Conservation (phyloP, 441 rosid species). For the Gossypium gossypioides region DNA sequence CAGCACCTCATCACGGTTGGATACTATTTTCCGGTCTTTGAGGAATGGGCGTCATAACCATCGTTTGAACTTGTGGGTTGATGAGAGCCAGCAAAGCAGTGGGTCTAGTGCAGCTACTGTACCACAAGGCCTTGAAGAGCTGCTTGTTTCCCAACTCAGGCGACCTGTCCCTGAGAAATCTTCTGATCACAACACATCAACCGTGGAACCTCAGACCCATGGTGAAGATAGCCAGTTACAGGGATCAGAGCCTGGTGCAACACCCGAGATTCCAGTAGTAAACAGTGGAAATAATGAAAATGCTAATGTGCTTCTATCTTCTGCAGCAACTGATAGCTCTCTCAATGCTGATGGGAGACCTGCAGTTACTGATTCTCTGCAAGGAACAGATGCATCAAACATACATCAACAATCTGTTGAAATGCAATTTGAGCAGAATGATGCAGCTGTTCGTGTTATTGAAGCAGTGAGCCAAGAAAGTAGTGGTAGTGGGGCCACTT, state of each 20-base stretch:
- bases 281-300: conserved; percentile 42
- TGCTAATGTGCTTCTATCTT: conserved; percentile 33
- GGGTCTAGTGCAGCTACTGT: conserved; percentile 65
- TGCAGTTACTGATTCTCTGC: conserved; percentile 39
- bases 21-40: conserved; percentile 81
- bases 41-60: conserved; percentile 87
- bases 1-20: conserved; percentile 50
- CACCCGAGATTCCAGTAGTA: conserved; percentile 43
- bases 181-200: conserved; percentile 46
- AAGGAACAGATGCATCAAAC: conserved; percentile 30
- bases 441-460: conserved; percentile 73
- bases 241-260: conserved; percentile 40
- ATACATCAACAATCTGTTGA: conserved; percentile 52
- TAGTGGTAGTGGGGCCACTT: conserved; percentile 92
- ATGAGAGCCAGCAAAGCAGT: conserved; percentile 73
- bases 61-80: conserved; percentile 89
- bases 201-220: conserved; percentile 41
- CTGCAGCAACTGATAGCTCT: conserved; percentile 39
- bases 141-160: conserved; percentile 84
- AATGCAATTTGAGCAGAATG: conserved; percentile 92
- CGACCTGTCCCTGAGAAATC: conserved; percentile 54
- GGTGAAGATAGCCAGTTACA: conserved; percentile 37
- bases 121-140: conserved; percentile 91
- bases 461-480: conserved; percentile 99
- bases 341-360: conserved; percentile 39